Conservation (phyloP, 176 grass and related monocot species). For the Bothriochloa decipiens region DNA sequence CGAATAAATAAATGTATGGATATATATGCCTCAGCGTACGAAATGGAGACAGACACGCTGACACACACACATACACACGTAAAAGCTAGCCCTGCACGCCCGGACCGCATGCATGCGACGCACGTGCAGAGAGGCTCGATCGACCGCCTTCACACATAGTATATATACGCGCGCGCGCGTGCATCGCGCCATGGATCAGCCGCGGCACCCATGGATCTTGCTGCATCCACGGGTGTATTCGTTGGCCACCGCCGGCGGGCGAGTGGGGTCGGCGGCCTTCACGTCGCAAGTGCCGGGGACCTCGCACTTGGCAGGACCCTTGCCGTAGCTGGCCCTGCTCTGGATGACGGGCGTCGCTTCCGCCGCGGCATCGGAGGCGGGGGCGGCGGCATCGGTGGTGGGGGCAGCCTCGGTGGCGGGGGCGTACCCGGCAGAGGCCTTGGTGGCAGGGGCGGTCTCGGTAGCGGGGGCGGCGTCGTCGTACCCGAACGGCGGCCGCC, state of each 20-base stretch:
- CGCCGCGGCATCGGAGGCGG: not conserved
- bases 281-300: not conserved
- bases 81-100: too few species aligned
- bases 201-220: not conserved
- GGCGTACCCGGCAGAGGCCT: too few species aligned
- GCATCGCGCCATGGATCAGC: not conserved
- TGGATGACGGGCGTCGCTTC: not conserved
- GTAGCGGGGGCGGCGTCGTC: not conserved
- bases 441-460: not conserved
- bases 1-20: too few species aligned
- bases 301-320: not conserved
- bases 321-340: not conserved
- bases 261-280: not conserved
- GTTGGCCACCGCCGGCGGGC: not conserved
- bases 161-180: too few species aligned
- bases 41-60: too few species aligned
- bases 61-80: too few species aligned
- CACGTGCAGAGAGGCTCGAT: too few species aligned
- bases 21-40: too few species aligned
- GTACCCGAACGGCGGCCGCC: not conserved
- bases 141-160: not conserved
- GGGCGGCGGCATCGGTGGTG: too few species aligned
- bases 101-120: too few species aligned
- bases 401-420: too few species aligned
- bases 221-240: constrained; percentile 4